Conservation (phyloP, 1,284 basidiomycete species). For the Fomitopsis schrenkii region DNA sequence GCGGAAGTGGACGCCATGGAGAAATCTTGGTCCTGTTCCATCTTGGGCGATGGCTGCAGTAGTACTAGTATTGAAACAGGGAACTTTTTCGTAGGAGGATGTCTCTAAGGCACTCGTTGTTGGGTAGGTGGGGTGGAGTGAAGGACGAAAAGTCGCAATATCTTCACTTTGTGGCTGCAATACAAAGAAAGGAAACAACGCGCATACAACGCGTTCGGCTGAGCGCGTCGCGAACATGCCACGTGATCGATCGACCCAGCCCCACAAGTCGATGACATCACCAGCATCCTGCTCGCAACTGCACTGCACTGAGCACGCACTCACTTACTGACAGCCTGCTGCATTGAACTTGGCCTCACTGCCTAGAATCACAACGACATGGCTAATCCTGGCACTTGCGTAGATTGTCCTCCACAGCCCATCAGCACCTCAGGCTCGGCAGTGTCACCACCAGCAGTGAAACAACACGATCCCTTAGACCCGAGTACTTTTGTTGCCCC, state of each 20-base stretch:
- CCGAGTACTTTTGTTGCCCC: constrained; percentile 60
- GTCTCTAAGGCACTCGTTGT: too few relatives aligned
- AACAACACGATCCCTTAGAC: constrained; percentile 36
- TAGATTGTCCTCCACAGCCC: constrained; percentile 17
- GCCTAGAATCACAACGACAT: background rate
- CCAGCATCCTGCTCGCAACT: background rate
- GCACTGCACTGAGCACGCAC: background rate
- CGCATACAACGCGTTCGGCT: constrained; percentile 14
- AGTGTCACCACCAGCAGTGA: background rate
- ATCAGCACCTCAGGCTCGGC: background rate
- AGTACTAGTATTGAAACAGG: too few relatives aligned
- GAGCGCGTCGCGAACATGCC: constrained; percentile 5
- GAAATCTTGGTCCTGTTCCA: constrained; percentile 20
- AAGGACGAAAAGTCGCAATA: background rate
- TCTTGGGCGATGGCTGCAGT: background rate
- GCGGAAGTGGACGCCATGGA: constrained; percentile 17
- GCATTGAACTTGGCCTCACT: too few relatives aligned
- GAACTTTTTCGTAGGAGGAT: too few relatives aligned
- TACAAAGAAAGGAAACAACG: constrained; percentile 6
- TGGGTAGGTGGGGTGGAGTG: too few relatives aligned
- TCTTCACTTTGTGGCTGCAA: background rate
- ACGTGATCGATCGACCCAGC: constrained; percentile 12
- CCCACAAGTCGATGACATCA: constrained; percentile 2
- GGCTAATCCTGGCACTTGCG: constrained; percentile 16
- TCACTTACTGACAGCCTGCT: too few relatives aligned